Evolutionary conservation across 148 eudicot genomes (phyloP).

Genomic region (Diospyros kaki): DNA sequence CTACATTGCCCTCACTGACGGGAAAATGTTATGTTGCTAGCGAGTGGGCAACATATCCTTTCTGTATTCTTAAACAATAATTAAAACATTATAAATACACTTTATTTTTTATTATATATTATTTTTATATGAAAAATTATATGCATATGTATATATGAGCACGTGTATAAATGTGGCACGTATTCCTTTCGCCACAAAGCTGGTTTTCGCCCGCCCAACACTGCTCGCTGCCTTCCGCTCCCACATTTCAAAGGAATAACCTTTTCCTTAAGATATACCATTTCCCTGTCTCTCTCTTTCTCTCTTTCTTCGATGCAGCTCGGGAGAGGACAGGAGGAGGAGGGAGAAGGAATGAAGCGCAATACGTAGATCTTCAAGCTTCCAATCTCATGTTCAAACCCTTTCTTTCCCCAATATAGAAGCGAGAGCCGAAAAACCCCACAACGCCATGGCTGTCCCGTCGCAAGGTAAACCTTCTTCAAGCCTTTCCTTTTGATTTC

Average conservation of each 20-base stretch:
- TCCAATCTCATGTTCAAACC: too few relatives aligned
- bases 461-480: slow-evolving; percentile 30
- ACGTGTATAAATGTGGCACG: neutral
- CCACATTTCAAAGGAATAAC: slow-evolving; percentile 8
- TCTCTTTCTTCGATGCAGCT: neutral
- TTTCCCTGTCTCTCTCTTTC: slow-evolving; percentile 3
- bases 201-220: neutral
- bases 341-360: neutral
- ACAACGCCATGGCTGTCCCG: slow-evolving; percentile 7
- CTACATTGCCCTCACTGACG: too few relatives aligned
- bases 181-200: neutral
- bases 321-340: neutral
- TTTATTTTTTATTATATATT: too few relatives aligned
- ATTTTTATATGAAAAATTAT: neutral
- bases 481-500: too few relatives aligned
- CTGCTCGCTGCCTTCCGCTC: neutral
- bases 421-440: neutral
- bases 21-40: too few relatives aligned
- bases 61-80: too few relatives aligned
- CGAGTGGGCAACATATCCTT: too few relatives aligned
- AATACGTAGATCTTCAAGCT: neutral
- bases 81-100: too few relatives aligned
- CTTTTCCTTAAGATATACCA: neutral
- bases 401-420: too few relatives aligned
- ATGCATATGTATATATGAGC: neutral